A percentile compares a stretch with the other conserved stretches of the same genome.
phyloP scores from a whole-genome alignment of 225 moss, liverwort and hornwort genomes.

The Neckera pumila region DNA sequence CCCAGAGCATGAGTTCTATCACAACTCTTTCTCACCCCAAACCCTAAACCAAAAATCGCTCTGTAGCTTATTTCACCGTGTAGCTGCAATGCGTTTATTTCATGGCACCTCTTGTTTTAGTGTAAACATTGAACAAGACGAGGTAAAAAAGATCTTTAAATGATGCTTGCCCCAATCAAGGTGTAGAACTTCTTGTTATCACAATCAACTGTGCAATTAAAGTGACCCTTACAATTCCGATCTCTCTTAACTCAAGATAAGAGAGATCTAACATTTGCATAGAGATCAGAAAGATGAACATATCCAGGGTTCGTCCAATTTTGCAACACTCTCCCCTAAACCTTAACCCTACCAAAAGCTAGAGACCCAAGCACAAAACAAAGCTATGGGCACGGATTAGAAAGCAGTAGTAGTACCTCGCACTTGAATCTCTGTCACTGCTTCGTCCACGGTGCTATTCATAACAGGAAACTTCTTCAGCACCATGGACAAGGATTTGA shows the following conservation, averaged over 20 bases:
- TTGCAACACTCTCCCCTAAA: neutral
- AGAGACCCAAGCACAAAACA: neutral
- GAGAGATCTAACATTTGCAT: neutral
- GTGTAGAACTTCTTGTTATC: neutral
- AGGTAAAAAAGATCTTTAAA: neutral
- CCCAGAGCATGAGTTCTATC: neutral
- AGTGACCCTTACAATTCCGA: neutral
- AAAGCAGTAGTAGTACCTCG: constrained; percentile 26
- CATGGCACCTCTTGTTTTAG: neutral
- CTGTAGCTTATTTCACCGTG: neutral
- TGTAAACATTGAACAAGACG: neutral
- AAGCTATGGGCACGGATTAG: neutral
- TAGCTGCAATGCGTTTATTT: neutral
- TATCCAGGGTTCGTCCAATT: neutral
- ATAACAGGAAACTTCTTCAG: constrained; percentile 71
- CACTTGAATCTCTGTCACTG: constrained; percentile 66
- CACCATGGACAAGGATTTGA: constrained; percentile 80
- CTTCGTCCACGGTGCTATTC: constrained; percentile 78
- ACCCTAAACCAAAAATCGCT: neutral
- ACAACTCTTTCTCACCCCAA: neutral
- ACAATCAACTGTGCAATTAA: neutral
- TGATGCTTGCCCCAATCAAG: neutral
- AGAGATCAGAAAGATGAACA: neutral
- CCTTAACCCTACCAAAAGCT: neutral
- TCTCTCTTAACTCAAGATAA: neutral